Evolutionary conservation across 202 grass and related monocot genomes (phyloP), one percentile per base, ranked within the genome.

Genomic region (Schoenoplectus tabernaemontani): DNA sequence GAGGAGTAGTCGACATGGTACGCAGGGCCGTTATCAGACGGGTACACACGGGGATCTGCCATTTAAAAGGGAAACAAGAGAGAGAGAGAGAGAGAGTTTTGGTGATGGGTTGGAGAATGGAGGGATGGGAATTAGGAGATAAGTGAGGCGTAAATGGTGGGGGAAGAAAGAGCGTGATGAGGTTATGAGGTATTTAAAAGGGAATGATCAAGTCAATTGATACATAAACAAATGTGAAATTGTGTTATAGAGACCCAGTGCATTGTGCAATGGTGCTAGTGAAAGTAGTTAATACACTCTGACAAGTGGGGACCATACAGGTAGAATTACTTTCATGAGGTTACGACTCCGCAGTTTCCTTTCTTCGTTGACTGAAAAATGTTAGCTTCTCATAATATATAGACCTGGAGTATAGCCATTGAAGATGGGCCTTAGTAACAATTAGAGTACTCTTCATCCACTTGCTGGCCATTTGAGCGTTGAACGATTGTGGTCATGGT

Each of bases 31-130:
- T 46, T 59, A 15, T 85, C 83, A 10, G 83, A 61, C 77, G 83
- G 81, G 86, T 88, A 84, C 13, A 86, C 91, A 1, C 83, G 41
- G 23, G 19, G 84, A 60, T 92, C 81, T 41, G 62, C 70, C 87
- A 88, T 88, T 82, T 12, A 64, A 3, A 10, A 15, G 24, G 16
- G 46, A 3, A 37, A 22, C 1, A 26, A 28, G 58, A 30, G 5
- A 10, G 28, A 4, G 8, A 13, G 58, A 9, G 9, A 62, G 24
- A 50, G 12, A 67, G 20, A 75, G 38, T 2, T 37, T 68, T 2
- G 33, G 36, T 37, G 36, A 37, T 37, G 57, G 15, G 57, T 42
- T 12, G 36, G 33, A 37, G 30, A 37, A 43, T n/a, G 60, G 20
- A 60, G 76, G 4, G 36, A 37, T 37, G n/a, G 42, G 19, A 7